phyloP scores from a whole-genome alignment of 2,329 filamentous ascomycete genomes.

The Cladophialophora chaetospira region DNA sequence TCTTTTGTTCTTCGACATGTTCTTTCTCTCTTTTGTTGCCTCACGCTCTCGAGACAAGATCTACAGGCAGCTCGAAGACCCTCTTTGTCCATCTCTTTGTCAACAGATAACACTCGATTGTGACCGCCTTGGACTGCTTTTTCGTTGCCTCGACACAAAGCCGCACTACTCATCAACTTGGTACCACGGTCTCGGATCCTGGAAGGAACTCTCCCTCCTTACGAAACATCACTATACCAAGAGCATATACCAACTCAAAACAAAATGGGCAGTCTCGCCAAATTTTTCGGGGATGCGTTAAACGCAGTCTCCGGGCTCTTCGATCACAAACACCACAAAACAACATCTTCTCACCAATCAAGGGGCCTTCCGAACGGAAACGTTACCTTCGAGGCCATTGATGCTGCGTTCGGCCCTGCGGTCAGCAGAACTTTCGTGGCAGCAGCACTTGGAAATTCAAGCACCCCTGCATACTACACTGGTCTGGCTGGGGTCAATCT shows the following conservation, averaged over 20 bases:
- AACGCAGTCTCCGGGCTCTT: constrained; percentile 5
- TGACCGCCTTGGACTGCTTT: background rate
- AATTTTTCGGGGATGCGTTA: constrained; percentile 5
- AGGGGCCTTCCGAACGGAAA: constrained; percentile 16
- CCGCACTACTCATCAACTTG: background rate
- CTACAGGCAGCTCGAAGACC: background rate
- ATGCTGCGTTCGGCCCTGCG: background rate
- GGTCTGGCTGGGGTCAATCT: constrained; percentile 34
- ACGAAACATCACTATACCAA: background rate
- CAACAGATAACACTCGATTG: background rate
- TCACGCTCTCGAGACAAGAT: background rate
- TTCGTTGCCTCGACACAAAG: constrained; percentile 12
- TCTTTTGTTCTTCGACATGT: background rate
- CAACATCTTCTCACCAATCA: background rate
- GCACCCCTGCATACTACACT: constrained; percentile 57
- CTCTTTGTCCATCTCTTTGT: constrained; percentile 4
- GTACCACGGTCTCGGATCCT: background rate
- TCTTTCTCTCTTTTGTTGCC: background rate
- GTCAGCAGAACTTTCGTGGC: background rate
- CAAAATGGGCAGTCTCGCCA: constrained; percentile 12
- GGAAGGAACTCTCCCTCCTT: background rate
- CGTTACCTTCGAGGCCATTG: constrained; percentile 1
- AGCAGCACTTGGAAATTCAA: background rate
- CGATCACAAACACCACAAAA: background rate
- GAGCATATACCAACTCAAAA: background rate